Base-by-base conservation (phyloP, 768 basidiomycete species). In the Boletus bicolor region DNA sequence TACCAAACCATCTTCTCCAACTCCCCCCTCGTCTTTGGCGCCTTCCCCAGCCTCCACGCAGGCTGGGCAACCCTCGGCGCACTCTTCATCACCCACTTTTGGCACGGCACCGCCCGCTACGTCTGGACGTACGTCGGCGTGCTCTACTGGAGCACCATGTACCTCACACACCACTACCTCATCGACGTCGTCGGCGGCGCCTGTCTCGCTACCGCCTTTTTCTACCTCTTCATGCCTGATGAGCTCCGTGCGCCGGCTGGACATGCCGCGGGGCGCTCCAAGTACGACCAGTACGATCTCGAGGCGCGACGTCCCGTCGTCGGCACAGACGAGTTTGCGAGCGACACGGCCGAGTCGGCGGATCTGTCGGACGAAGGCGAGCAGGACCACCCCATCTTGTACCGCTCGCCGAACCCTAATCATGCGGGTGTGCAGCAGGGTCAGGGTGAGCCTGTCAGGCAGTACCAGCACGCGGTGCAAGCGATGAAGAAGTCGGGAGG, bases 81-180 rank as follows among this genome's bases (percentile, higher is more conserved):
- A 0, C 81, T 99, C 47, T 95, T 95, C 80, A 74, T 98, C 51
- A 85, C 89, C 19, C 93, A 98, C 73, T 98, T 98, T 75, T 98
- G 98, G 83, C 91, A 92, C 0, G 79, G 80, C 57, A 79, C 78
- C 34, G 77, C 82, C 1, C 76, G 75, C 3, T 86, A 79, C 60
- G 84, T 85, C 24, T 98, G 93, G 91, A 76, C 73, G 1, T 99
- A 98, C 73, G 86, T 85, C 3, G 85, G 82, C 7, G 75, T 91
- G 17, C 82, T 99, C 5, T 98, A 96, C 71, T 99, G 97, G 97
- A 87, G 91, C 10, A 98, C 96, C 24, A 98, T 98, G 96, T 98
- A 96, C 77, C 87, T 96, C 64, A 92, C 91, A 4, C 93, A 97
- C 72, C 96, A 98, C 76, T 98, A 98, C 78, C 88, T 99, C 67